These are phyloP conservation scores for Polyplosphaeria fusca DNA, from an alignment of 495 filamentous ascomycete genomes.

Conservation along the genomic window DNA sequence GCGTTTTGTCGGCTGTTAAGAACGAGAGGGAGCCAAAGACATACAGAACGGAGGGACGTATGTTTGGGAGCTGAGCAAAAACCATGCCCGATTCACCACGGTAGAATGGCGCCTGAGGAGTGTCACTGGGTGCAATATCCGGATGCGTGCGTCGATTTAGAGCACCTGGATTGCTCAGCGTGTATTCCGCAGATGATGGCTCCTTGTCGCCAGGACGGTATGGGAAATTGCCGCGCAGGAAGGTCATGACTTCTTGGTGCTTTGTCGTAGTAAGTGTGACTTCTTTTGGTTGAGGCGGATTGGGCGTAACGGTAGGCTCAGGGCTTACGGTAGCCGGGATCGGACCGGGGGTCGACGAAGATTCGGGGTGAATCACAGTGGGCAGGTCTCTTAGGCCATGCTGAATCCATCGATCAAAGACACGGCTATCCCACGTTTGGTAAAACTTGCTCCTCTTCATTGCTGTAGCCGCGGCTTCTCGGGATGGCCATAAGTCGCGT, in stretches of 20 bases:
- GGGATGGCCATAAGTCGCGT: constrained; percentile 40
- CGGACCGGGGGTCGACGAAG: constrained; percentile 15
- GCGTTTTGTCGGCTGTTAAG: constrained; percentile 52
- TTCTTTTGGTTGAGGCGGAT: constrained; percentile 28
- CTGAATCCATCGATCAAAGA: constrained; percentile 41
- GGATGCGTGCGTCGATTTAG: constrained; percentile 41
- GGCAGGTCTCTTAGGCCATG: constrained; percentile 44
- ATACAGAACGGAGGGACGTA: constrained; percentile 80
- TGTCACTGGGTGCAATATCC: constrained; percentile 30
- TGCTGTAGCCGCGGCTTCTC: constrained; percentile 32
- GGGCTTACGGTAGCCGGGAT: constrained; percentile 28
- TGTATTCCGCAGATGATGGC: constrained; percentile 18
- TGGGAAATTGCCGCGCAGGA: constrained; percentile 38
- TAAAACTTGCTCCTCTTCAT: constrained; percentile 42
- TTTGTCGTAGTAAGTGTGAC: constrained; percentile 43
- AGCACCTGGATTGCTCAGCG: constrained; percentile 32
- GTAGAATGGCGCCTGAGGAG: constrained; percentile 61
- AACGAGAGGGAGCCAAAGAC: constrained; percentile 68
- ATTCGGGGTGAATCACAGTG: constrained; percentile 37
- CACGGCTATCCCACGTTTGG: constrained; percentile 41
- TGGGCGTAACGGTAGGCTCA: constrained; percentile 25
- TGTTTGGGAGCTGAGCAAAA: constrained; percentile 59
- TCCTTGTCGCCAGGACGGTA: constrained; percentile 13
- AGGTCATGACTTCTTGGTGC: constrained; percentile 46
- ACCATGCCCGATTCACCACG: constrained; percentile 65